These are phyloP conservation scores for Plasmodium gallinaceum DNA, from an alignment of 169 alveolate genomes.

Conservation along the genomic window DNA sequence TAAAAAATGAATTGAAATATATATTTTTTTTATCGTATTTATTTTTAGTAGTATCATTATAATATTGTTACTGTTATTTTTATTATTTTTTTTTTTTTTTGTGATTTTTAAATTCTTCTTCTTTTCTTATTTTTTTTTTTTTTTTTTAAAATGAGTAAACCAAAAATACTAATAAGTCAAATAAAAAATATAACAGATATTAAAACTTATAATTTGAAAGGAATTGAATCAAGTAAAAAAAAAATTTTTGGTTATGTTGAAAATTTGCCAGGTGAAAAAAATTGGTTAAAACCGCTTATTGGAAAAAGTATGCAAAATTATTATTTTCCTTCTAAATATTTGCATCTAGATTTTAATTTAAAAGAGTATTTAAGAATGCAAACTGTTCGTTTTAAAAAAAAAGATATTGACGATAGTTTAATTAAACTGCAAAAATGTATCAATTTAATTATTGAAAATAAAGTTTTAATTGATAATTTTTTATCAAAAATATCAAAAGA, in stretches of 20 bases:
- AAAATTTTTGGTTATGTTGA: conserved; percentile 73
- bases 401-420: conserved; percentile 66
- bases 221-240: conserved; percentile 73
- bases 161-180: conserved; percentile 56
- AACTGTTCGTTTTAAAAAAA: conserved; percentile 79
- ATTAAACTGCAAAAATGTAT: conserved; percentile 60
- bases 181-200: conserved; percentile 62
- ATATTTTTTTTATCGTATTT: too few species aligned
- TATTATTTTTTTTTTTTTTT: too few species aligned
- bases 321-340: conserved; percentile 88
- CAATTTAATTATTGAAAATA: conserved; percentile 73
- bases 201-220: conserved; percentile 53
- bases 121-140: conserved; percentile 8
- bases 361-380: conserved; percentile 85
- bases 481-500: conserved; percentile 60
- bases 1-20: too few species aligned
- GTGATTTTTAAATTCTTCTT: not conserved
- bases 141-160: conserved; percentile 68
- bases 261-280: conserved; percentile 86
- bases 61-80: too few species aligned
- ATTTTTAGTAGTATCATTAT: too few species aligned
- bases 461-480: conserved; percentile 39
- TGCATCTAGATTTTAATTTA: conserved; percentile 85
- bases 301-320: conserved; percentile 84
- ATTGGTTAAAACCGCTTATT: conserved; percentile 84